Base-by-base conservation (phyloP, 345 rosid species). In the Cardiospermum halicacabum region DNA sequence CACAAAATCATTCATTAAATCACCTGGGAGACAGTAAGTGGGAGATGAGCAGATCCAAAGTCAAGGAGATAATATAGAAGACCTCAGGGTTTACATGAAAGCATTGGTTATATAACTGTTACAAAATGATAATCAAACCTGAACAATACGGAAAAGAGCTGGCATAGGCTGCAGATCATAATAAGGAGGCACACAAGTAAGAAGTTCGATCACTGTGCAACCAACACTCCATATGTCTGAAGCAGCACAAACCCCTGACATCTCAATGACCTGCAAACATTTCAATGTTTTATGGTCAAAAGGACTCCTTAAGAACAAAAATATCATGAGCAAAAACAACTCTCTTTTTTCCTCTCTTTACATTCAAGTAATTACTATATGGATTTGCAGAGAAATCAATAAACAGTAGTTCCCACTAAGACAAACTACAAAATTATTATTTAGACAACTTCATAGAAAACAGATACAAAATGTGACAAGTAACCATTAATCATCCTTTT, bases 201-300 rank as follows among this genome's bases (percentile, higher is more conserved):
- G 88, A 65, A 95, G 97, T 73, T 95, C 99, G 40, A 95, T 87
- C 73, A 95, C 99, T 13, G 99, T 95, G 74, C 99, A 95, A 68
- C 99, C 99, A 75, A 95, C 99, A 71, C 99, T 89, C 99, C 97
- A 94, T 68, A 95, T 95, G 75, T 95, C 99, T 43, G 99, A 95
- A 55, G 97, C 96, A 58, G 99, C 96, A 79, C 96, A 95, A 82
- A 95, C 99, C 59, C 99, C 99, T 0, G 97, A 87, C 97, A 95
- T 87, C 81, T 91, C 97, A 80, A 95, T 95, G 71, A 91, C 99
- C 99, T 95, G 87, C 60, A 79, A 69, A 81, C 28, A 39, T 64
- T 74, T 60, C 48, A 68, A 39, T 48, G 50, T 63, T 49, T 59
- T 69, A 42, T 69, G 36, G 67, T 37, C 55, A 43, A 12, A 9